Evolutionary conservation across 2,329 filamentous ascomycete genomes (phyloP), one percentile per base, ranked within the genome.

Genomic region (Immersiporthe knoxdaviesiana): DNA sequence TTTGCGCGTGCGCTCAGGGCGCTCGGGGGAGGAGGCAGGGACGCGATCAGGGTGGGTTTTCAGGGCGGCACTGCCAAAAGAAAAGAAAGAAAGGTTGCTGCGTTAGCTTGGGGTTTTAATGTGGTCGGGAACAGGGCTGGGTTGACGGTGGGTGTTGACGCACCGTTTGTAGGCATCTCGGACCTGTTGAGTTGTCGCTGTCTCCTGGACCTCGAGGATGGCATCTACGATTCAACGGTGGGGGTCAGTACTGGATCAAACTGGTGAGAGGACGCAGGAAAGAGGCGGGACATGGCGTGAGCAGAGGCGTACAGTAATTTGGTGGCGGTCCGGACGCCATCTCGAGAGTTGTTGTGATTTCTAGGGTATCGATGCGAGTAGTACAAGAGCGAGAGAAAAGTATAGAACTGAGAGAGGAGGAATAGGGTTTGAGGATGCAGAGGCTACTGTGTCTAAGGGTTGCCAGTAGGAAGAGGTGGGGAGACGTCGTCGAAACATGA

Each of bases 11-110:
- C 94, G 92, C 16, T 87, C 80, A 30, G 88, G 80, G 72, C 95
- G 92, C 74, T 98, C 94, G 50, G 94, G 93, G 6, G 93, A 95
- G 80, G 94, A 89, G 73, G 87, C 82, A 37, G 94, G 86, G 54
- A 99, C 93, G 70, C 96, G 92, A 79, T 99, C 96, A 1, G 95
- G 95, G 79, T 98, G 95, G 72, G 92, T 94, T 81, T 96, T 97
- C 60, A 98, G 84, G 6, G 95, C 95, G 75, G 92, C 92, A 77
- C 92, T 94, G 76, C 35, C 21, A n/a, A n/a, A n/a, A n/a, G n/a
- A n/a, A n/a, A n/a, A n/a, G n/a, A n/a, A n/a, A n/a, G 35, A n/a
- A 50, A 12, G n/a, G 41, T 65, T 54, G 59, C 60, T 47, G 44
- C 24, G 59, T 61, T 16, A 61, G 59, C 8, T 16, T 1, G 27